A percentile compares a stretch with the other conserved stretches of the same genome.
Conservation (phyloP, 106 monocot genomes). For the Dioscorea alata region DNA sequence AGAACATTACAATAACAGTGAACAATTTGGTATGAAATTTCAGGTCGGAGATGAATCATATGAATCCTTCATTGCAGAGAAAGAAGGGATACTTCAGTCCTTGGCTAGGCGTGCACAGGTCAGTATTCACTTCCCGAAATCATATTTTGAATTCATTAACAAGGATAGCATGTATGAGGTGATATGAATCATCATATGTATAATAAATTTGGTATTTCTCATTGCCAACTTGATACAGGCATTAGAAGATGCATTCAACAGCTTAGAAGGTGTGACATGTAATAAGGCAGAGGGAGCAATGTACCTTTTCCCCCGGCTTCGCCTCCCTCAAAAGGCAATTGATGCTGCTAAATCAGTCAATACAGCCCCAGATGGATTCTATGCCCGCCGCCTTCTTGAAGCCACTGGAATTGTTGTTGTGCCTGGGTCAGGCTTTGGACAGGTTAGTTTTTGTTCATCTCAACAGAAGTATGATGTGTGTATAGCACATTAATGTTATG, state of each 20-base stretch:
- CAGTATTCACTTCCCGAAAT: neutral
- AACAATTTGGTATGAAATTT: neutral
- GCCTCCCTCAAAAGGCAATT: slow-evolving; percentile 68
- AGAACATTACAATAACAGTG: neutral
- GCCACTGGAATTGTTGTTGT: slow-evolving; percentile 91
- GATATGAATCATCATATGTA: neutral
- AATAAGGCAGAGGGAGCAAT: slow-evolving; percentile 96
- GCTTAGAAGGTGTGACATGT: slow-evolving; percentile 81
- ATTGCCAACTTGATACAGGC: slow-evolving; percentile 26
- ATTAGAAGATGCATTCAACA: slow-evolving; percentile 85
- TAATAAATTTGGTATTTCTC: neutral
- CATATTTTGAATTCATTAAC: no score
- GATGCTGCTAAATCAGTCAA: slow-evolving; percentile 68
- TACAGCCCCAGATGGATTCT: slow-evolving; percentile 66
- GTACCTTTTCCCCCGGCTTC: slow-evolving; percentile 89
- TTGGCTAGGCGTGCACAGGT: slow-evolving; percentile 90
- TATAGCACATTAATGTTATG: no score
- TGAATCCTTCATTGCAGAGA: slow-evolving; percentile 60
- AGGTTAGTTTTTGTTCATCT: slow-evolving; percentile 30
- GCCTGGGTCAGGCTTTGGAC: slow-evolving; percentile 90
- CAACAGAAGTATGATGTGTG: no score
- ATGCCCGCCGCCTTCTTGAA: slow-evolving; percentile 63
- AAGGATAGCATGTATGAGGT: neutral
- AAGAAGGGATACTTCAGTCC: slow-evolving; percentile 70
- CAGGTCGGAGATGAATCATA: slow-evolving; percentile 91